Base-by-base conservation (phyloP, 1,284 basidiomycete species). In the Chondrostereum purpureum region DNA sequence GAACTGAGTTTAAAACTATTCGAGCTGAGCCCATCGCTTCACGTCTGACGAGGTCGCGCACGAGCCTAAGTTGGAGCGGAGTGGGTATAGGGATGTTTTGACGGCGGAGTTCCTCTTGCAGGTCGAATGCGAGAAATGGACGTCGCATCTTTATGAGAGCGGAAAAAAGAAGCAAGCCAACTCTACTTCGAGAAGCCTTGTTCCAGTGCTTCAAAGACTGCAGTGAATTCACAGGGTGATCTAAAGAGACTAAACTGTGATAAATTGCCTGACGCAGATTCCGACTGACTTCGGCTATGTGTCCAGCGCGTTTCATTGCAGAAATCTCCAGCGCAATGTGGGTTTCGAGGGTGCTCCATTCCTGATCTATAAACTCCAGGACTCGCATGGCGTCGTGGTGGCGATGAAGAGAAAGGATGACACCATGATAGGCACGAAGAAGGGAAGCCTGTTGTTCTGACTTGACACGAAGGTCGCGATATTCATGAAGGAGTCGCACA, bases 1-100 rank as follows among this genome's bases (percentile, higher is more conserved):
- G 38, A 27, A 70, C 43, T 4, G 60, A 53, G 11, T 54, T 27
- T 54, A 43, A 13, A n/a, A 82, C 52, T 8, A 59, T 54, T 47
- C 70, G 68, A 8, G 80, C 82, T 3, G 62, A 56, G 36, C 64
- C 59, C 50, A 72, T 68, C 16, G 58, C 44, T 43, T 68, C 56
- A 12, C 59, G 61, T 36, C 60, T 65, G n/a, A 67, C 69, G 21
- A 83, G 68, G 8, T 65, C 58, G 39, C 69, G 70, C 20, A 77
- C 66, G 35, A 80, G 48, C 23, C 49, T 47, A 27, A 73, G 54
- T 41, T 66, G 64, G 16, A 66, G 48, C 24, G 50, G 38, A 16
- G 55, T 45, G 1, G 55, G 50, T 5, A 72, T 45, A 3, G 50
- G 39, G 8, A 79, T 44, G 4, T 55, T 47, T 39, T 69, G 68